phyloP scores from a whole-genome alignment of 495 filamentous ascomycete genomes.

The Daldinia childiae region DNA sequence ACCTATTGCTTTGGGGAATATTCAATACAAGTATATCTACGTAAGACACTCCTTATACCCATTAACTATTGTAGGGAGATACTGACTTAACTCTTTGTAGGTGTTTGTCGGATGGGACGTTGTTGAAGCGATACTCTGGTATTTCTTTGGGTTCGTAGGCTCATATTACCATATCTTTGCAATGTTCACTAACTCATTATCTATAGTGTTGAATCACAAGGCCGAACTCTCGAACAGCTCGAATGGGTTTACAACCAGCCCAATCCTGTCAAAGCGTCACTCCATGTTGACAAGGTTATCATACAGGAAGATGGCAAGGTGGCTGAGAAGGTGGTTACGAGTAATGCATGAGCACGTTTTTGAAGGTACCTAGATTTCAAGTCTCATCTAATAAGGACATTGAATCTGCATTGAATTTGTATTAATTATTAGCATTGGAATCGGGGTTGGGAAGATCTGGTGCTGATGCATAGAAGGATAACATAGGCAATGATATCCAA shows the following conservation, averaged over 20 bases:
- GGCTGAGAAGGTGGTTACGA: slow-evolving; percentile 58
- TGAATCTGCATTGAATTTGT: not conserved
- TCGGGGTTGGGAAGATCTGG: not conserved
- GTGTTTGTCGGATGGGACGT: slow-evolving; percentile 59
- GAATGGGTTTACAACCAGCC: slow-evolving; percentile 62
- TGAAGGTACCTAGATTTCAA: not conserved
- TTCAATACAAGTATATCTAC: slow-evolving; percentile 61
- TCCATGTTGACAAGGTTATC: slow-evolving; percentile 64
- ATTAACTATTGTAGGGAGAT: not conserved
- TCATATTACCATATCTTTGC: not conserved
- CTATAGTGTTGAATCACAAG: slow-evolving; percentile 58
- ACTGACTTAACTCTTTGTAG: slow-evolving; percentile 4
- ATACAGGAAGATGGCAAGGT: slow-evolving; percentile 62
- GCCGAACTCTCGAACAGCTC: slow-evolving; percentile 61
- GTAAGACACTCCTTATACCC: slow-evolving; percentile 29
- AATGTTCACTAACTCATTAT: slow-evolving; percentile 23
- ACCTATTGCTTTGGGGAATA: slow-evolving; percentile 59
- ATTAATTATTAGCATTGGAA: not conserved
- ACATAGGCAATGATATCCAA: not conserved
- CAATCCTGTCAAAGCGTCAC: slow-evolving; percentile 60
- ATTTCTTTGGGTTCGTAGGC: slow-evolving; percentile 58
- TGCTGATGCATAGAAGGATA: not conserved
- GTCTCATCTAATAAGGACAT: not conserved
- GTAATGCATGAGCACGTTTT: slow-evolving; percentile 18
- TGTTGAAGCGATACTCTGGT: slow-evolving; percentile 57